Base-by-base conservation (phyloP, 768 basidiomycete species). In the Galerina marginata region DNA sequence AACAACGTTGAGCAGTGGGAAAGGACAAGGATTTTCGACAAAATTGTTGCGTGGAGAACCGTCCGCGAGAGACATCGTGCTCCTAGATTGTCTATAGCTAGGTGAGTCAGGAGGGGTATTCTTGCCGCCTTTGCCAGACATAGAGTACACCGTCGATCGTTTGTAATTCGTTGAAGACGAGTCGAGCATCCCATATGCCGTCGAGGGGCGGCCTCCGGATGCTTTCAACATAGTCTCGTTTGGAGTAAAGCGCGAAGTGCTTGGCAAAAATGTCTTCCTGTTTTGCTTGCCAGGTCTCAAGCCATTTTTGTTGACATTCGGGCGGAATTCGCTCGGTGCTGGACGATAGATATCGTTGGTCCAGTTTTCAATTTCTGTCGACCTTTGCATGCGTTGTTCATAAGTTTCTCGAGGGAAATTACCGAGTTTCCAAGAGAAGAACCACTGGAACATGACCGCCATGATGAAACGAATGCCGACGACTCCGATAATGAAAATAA, bases 381-480 rank as follows among this genome's bases (percentile, higher is more conserved):
- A 88, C 23, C 96, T 89, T 61, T 88, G 86, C 88, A 94, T 94
- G 12, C 96, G 86, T 71, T 99, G 86, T 71, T 93, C 89, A 71
- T 95, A 94, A 14, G 94, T 93, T 77, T 99, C 97, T 40, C 86
- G 84, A 62, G 91, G 90, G 83, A 96, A 99, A 64, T 92, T 91
- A 49, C 97, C 97, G 43, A 99, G 82, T 69, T 88, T 88, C 89
- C 92, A 95, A n/a, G 92, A 94, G 74, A 93, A 91, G 84, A 98
- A 99, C 97, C 97, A 99, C 25, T 92, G 84, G 76, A 99, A 99
- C 72, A 96, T 82, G 70, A 97, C 92, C 48, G 97, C 97, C 95
- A 99, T 96, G 66, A 85, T 80, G 78, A 99, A 99, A 38, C 95
- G 92, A 73, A 97, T 95, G 55, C 86, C 83, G 64, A 99, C 96